These are phyloP conservation scores for Magnaporthales sp. DNA, from an alignment of 2,329 filamentous ascomycete genomes.

Conservation along the genomic window DNA sequence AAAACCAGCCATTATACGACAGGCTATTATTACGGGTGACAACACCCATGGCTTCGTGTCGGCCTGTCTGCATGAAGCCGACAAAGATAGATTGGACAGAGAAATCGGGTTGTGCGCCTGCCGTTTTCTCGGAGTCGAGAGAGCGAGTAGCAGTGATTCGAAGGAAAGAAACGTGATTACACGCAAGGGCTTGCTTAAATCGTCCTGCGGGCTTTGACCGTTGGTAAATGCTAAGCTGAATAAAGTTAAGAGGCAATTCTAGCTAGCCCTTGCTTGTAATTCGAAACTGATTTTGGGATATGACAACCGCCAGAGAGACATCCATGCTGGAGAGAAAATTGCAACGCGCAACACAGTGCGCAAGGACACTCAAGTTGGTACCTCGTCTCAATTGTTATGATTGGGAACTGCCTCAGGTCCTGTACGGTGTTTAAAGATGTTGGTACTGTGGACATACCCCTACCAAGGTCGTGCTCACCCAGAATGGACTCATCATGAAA, in stretches of 20 bases:
- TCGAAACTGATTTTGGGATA: too few relatives aligned
- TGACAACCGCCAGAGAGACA: neutral
- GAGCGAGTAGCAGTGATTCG: too few relatives aligned
- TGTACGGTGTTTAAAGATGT: neutral
- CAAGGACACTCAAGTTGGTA: neutral
- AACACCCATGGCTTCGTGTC: neutral
- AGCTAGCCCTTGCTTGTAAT: too few relatives aligned
- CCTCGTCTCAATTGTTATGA: neutral
- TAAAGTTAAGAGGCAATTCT: too few relatives aligned
- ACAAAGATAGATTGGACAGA: too few relatives aligned
- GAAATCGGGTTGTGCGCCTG: neutral
- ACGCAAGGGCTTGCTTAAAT: too few relatives aligned
- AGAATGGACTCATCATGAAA: neutral
- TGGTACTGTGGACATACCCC: neutral
- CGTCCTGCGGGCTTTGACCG: too few relatives aligned
- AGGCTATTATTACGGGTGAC: neutral
- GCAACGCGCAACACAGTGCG: neutral
- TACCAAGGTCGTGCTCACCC: neutral
- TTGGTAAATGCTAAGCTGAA: too few relatives aligned
- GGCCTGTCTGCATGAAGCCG: neutral
- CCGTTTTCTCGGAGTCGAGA: neutral
- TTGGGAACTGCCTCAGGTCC: neutral
- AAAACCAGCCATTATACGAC: neutral
- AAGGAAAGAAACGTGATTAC: too few relatives aligned
- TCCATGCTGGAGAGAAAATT: neutral